Percentiles rank a stretch among this genome's conserved stretches.
These are phyloP conservation scores for Smittium culicis DNA, from an alignment of 371 early-diverging fungal species.

Conservation along the genomic window DNA sequence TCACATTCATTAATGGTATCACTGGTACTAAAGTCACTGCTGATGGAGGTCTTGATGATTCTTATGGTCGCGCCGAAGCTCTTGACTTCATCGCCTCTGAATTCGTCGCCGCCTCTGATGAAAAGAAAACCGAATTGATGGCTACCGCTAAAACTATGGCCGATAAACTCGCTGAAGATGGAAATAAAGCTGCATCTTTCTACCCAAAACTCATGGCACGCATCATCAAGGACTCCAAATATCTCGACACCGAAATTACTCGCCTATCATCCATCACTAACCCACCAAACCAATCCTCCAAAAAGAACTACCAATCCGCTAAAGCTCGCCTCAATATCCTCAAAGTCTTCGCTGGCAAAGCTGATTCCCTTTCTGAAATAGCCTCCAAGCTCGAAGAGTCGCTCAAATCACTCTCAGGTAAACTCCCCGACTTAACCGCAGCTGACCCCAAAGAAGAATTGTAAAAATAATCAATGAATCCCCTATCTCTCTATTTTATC, in stretches of 20 bases:
- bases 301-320: conserved; percentile 38
- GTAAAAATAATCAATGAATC: too few relatives aligned
- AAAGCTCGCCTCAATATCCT: conserved; percentile 41
- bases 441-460: neutral
- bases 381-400: conserved; percentile 31
- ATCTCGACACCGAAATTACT: conserved; percentile 36
- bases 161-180: conserved; percentile 20
- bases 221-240: conserved; percentile 34
- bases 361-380: conserved; percentile 14
- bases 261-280: conserved; percentile 35
- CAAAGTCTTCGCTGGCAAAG: conserved; percentile 26
- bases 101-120: conserved; percentile 40
- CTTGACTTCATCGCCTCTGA: conserved; percentile 51
- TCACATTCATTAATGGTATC: conserved; percentile 78
- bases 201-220: conserved; percentile 51
- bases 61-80: conserved; percentile 56
- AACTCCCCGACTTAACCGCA: neutral
- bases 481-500: too few relatives aligned
- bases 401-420: conserved; percentile 16
- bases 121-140: conserved; percentile 26
- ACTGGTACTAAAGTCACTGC: conserved; percentile 63
- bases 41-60: conserved; percentile 54
- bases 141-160: conserved; percentile 29
- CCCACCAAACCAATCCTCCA: conserved; percentile 30
- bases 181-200: conserved; percentile 37